phyloP scores from a whole-genome alignment of 2,329 filamentous ascomycete genomes.

The Metarhizium robertsii region DNA sequence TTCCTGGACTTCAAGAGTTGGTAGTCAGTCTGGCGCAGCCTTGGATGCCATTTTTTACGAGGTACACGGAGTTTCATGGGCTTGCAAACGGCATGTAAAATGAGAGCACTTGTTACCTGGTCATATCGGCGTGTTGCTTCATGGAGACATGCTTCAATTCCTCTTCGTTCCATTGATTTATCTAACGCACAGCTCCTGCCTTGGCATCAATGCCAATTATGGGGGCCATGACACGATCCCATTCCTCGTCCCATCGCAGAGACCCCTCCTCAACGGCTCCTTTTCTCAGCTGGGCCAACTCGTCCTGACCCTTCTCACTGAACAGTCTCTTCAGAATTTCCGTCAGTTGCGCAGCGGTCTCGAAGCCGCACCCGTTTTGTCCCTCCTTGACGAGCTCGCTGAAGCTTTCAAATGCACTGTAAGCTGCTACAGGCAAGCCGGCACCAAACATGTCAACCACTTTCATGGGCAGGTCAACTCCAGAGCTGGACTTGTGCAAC shows the following conservation, averaged over 20 bases:
- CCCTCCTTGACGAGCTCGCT: slow-evolving; percentile 82
- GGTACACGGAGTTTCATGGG: not conserved
- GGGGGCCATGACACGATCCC: slow-evolving; percentile 72
- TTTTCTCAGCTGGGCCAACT: slow-evolving; percentile 51
- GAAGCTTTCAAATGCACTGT: slow-evolving; percentile 80
- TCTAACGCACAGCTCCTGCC: not conserved
- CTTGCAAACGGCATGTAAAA: not conserved
- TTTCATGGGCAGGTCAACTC: slow-evolving; percentile 97
- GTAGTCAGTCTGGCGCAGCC: not conserved
- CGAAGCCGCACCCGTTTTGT: slow-evolving; percentile 78
- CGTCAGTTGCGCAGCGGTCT: slow-evolving; percentile 56
- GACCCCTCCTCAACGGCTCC: slow-evolving; percentile 68
- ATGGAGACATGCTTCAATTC: not conserved
- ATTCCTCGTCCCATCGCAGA: slow-evolving; percentile 84
- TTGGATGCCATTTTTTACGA: not conserved
- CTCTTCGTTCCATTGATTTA: not conserved
- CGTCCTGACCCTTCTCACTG: slow-evolving; percentile 31
- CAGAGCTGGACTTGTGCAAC: slow-evolving; percentile 85
- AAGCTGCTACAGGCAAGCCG: slow-evolving; percentile 82
- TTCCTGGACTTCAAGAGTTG: not conserved
- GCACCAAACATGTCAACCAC: slow-evolving; percentile 98
- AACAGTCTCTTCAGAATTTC: slow-evolving; percentile 58
- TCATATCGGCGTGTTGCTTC: not conserved
- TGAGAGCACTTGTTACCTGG: not conserved
- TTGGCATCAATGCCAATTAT: slow-evolving; percentile 45